Base-by-base conservation (phyloP, 768 basidiomycete genomes). In the Pisolithus tinctorius region DNA sequence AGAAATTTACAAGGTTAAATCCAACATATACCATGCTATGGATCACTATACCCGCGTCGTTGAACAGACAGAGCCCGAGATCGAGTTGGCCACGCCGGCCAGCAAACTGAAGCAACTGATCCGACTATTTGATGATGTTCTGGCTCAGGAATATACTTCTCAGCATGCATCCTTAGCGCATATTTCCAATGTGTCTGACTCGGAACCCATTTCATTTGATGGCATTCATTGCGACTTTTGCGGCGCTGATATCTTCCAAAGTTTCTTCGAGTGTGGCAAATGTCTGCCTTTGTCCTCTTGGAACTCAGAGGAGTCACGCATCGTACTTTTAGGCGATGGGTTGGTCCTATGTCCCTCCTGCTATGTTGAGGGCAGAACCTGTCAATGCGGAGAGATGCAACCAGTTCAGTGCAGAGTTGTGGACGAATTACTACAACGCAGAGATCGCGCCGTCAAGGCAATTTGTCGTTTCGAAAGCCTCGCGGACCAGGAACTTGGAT, bases 361-460 rank as follows among this genome's bases (percentile, higher is more conserved):
- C 65, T 92, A 84, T 60, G 76, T 76, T 4, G 89, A 92, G 60
- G 90, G 90, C 10, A 77, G 90, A 27, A 77, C 72, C n/a, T 93
- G 90, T 58, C 57, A 52, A 31, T 91, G 89, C 59, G 68, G 61
- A 23, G 41, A 53, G 7, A 88, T 91, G 88, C 55, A 66, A 11
- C 80, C 85, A 0, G 71, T 73, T 52, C 86, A 88, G 60, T 76
- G 73, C 57, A 75, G 77, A 39, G 67, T 74, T 1, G 80, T 83
- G 51, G 56, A 64, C 1, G 60, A 71, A 1, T 68, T 91, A 3
- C 50, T 81, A 10, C 43, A 57, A 20, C 67, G 69, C 42, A 74
- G 81, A 36, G 72, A 76, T 50, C 60, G 56, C 6, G 76, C 73
- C 4, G 63, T 67, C 20, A 55, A 48, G 14, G 64, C 58, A 16